Conservation (phyloP, 177 flowering plant genomes). For the Vitis hybrid region DNA sequence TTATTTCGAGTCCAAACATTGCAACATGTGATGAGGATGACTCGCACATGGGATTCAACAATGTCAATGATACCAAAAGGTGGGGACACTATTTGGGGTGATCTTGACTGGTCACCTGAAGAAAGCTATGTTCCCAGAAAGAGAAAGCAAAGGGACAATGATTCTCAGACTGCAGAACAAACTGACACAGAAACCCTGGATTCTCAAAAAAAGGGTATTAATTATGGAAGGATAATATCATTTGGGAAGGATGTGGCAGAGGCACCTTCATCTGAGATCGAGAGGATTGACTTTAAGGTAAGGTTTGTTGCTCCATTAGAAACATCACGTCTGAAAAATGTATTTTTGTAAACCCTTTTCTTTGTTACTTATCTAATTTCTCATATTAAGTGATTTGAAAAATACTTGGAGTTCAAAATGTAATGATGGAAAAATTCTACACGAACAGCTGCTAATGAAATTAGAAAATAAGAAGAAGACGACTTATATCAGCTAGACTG, state of each 20-base stretch:
- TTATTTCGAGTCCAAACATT: slow-evolving; percentile 73
- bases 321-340: background rate
- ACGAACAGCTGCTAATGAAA: too few species aligned
- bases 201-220: slow-evolving; percentile 22
- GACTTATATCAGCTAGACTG: too few species aligned
- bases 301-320: slow-evolving; percentile 6
- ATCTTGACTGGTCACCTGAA: slow-evolving; percentile 93
- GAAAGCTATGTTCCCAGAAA: slow-evolving; percentile 48
- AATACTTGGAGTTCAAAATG: too few species aligned
- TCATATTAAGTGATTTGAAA: background rate
- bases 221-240: slow-evolving; percentile 87
- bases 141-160: slow-evolving; percentile 45
- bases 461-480: too few species aligned
- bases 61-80: slow-evolving; percentile 98
- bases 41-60: slow-evolving; percentile 95
- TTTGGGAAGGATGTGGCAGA: slow-evolving; percentile 90
- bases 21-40: slow-evolving; percentile 87
- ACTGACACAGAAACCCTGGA: slow-evolving; percentile 18
- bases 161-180: slow-evolving; percentile 22
- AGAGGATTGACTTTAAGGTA: slow-evolving; percentile 84
- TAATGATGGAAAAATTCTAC: too few species aligned
- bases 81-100: slow-evolving; percentile 95
- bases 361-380: background rate
- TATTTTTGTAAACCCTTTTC: background rate
- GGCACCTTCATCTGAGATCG: slow-evolving; percentile 59